Evolutionary conservation across 2,329 filamentous ascomycete genomes (phyloP).

Genomic region (Mariannaea sp.): DNA sequence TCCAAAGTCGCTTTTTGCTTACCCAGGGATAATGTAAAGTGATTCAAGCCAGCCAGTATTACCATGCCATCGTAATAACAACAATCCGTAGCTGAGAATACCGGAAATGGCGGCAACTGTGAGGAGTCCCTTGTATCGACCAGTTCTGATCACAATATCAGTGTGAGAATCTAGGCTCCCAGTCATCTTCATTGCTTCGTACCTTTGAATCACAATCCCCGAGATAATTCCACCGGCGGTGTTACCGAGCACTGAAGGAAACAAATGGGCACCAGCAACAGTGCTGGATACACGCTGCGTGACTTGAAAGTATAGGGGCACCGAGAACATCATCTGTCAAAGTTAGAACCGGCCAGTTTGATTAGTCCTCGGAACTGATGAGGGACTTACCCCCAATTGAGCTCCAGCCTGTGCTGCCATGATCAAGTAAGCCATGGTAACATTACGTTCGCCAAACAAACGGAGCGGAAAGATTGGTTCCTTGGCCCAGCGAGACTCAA

Average conservation of each 20-base stretch:
- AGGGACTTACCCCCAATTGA: conserved; percentile 32
- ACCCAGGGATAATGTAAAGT: conserved; percentile 60
- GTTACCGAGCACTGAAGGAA: conserved; percentile 71
- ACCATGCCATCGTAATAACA: conserved; percentile 64
- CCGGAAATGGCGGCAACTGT: conserved; percentile 56
- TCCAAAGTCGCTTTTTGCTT: not conserved
- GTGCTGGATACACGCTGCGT: conserved; percentile 62
- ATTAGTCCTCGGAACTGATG: accelerated
- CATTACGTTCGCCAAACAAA: conserved; percentile 56
- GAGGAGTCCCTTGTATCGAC: conserved; percentile 61
- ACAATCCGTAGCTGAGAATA: conserved; percentile 55
- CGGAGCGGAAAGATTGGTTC: conserved; percentile 65
- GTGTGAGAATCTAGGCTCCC: not conserved
- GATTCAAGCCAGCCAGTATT: conserved; percentile 60
- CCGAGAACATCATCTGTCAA: conserved; percentile 58
- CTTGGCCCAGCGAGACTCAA: conserved; percentile 51
- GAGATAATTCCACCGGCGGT: conserved; percentile 65
- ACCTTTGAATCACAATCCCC: conserved; percentile 59
- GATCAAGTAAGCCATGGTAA: conserved; percentile 58
- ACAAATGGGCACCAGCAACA: conserved; percentile 62
- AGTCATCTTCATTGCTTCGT: conserved; percentile 1
- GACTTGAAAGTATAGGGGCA: conserved; percentile 73
- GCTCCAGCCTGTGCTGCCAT: conserved; percentile 62
- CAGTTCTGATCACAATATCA: conserved; percentile 50
- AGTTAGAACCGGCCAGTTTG: not conserved